Conservation (phyloP, 2,329 filamentous ascomycete species). For the Emergomyces pasteurianus region DNA sequence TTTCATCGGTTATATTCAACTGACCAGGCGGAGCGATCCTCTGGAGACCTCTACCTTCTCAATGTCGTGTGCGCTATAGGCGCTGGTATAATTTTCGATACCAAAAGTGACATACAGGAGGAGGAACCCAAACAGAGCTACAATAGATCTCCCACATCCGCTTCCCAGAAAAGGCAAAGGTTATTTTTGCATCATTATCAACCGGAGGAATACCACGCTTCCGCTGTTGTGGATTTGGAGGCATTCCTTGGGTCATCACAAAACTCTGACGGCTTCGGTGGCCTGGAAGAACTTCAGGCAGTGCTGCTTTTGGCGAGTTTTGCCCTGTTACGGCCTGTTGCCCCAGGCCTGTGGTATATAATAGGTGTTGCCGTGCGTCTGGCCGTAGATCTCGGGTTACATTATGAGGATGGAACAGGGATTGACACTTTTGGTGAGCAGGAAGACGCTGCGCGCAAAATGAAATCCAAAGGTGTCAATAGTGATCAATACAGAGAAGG, state of each 20-base stretch:
- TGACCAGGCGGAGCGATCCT: slow-evolving; percentile 53
- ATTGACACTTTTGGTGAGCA: slow-evolving; percentile 40
- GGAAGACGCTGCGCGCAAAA: slow-evolving; percentile 12
- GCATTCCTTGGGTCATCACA: slow-evolving; percentile 61
- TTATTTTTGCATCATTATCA: slow-evolving; percentile 53
- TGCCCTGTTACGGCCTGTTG: slow-evolving; percentile 78
- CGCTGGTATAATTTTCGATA: slow-evolving; percentile 73
- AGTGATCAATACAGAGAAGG: slow-evolving; percentile 3
- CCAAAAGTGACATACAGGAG: slow-evolving; percentile 17
- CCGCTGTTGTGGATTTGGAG: slow-evolving; percentile 83
- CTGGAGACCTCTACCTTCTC: slow-evolving; percentile 79
- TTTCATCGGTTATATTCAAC: slow-evolving; percentile 70
- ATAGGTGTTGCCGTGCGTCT: slow-evolving; percentile 84
- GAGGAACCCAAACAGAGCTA: not conserved
- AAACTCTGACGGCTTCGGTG: slow-evolving; percentile 57
- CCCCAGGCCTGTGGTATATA: slow-evolving; percentile 94
- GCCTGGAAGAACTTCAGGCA: slow-evolving; percentile 84
- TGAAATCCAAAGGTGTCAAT: slow-evolving; percentile 5
- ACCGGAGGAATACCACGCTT: slow-evolving; percentile 92
- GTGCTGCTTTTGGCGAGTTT: slow-evolving; percentile 84
- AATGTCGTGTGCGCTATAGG: slow-evolving; percentile 98
- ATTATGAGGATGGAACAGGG: slow-evolving; percentile 76
- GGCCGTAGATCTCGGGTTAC: slow-evolving; percentile 80
- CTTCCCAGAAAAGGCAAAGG: slow-evolving; percentile 38
- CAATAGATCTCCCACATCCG: slow-evolving; percentile 14